phyloP scores from a whole-genome alignment of 1,284 basidiomycete genomes.

The Marasmius tenuissimus region DNA sequence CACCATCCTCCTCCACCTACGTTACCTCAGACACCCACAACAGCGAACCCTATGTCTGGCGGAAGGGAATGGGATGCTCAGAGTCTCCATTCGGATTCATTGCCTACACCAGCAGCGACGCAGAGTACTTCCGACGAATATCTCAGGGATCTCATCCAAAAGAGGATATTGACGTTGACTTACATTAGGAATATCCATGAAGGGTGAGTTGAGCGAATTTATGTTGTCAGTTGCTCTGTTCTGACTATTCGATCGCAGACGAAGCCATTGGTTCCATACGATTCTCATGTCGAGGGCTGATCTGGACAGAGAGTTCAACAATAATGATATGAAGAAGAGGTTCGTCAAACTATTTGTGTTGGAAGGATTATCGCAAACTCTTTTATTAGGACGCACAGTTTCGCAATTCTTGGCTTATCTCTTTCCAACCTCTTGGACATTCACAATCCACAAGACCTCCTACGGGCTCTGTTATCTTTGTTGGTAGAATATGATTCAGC shows the following conservation, averaged over 20 bases:
- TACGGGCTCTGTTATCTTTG: conserved; percentile 69
- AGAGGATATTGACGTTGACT: conserved; percentile 80
- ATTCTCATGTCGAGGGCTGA: conserved; percentile 74
- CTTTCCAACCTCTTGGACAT: conserved; percentile 80
- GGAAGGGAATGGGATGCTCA: conserved; percentile 72
- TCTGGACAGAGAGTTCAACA: conserved; percentile 73
- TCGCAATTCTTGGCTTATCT: conserved; percentile 82
- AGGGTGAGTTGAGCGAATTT: conserved; percentile 52
- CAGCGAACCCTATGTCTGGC: conserved; percentile 38
- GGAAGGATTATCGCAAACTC: conserved; percentile 10
- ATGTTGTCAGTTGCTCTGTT: conserved; percentile 1
- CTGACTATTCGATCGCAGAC: conserved; percentile 38
- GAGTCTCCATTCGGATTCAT: conserved; percentile 52
- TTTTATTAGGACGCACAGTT: conserved; percentile 65
- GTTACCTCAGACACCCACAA: conserved; percentile 37
- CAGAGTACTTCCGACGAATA: conserved; percentile 75
- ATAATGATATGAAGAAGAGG: conserved; percentile 76
- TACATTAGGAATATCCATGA: conserved; percentile 83
- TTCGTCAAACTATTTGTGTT: conserved; percentile 32
- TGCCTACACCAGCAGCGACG: conserved; percentile 40
- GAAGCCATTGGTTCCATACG: conserved; percentile 87
- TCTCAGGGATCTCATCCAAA: conserved; percentile 74
- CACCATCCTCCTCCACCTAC: conserved; percentile 41
- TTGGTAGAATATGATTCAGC: conserved; percentile 78
- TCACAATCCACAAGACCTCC: conserved; percentile 72